Base-by-base conservation (phyloP, 768 basidiomycete species). In the Trametes villosa region DNA sequence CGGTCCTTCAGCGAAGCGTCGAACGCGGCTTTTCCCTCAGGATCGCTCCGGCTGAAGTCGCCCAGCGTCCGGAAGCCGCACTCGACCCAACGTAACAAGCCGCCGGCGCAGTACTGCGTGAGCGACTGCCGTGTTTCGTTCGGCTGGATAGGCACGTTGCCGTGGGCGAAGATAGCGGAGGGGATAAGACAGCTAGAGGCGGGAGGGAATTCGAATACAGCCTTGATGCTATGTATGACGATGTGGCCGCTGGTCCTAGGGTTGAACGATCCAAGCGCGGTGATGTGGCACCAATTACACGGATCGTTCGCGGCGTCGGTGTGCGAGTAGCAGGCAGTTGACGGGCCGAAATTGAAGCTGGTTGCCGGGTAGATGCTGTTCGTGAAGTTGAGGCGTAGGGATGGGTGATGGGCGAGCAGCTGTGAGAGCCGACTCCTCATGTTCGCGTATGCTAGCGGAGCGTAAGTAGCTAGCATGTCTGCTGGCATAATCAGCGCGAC, bases 101-200 rank as follows among this genome's bases (percentile, higher is more conserved):
- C 55, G 1, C 67, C 68, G 0, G 66, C 53, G 1, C 62, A 56
- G 48, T 69, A 69, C 26, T 64, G 62, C 12, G 67, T 65, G n/a
- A 69, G 54, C 0, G 65, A 64, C 24, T 13, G 22, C 6, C 59
- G 57, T 6, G 1, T 9, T 26, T 69, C 62, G 17, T 44, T 22
- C 2, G 33, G 56, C 38, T 42, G 58, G 22, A 65, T 47, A 15
- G 34, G 47, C 22, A 44, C 42, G 60, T 59, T 68, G 55, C 57
- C 53, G 47, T 65, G 65, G 4, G 29, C 41, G 29, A 59, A 9
- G 20, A 40, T 38, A 1, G 62, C 62, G 17, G 65, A 68, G 1
- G 63, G 65, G 26, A 65, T 65, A n/a, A 63, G 48, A 22, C 61
- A 24, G 22, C 24, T 51, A 29, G 60, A 54, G 11, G 60, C 53